These are phyloP conservation scores for Phenoliferia sp. DNA, from an alignment of 1,284 basidiomycete species.

Conservation along the genomic window DNA sequence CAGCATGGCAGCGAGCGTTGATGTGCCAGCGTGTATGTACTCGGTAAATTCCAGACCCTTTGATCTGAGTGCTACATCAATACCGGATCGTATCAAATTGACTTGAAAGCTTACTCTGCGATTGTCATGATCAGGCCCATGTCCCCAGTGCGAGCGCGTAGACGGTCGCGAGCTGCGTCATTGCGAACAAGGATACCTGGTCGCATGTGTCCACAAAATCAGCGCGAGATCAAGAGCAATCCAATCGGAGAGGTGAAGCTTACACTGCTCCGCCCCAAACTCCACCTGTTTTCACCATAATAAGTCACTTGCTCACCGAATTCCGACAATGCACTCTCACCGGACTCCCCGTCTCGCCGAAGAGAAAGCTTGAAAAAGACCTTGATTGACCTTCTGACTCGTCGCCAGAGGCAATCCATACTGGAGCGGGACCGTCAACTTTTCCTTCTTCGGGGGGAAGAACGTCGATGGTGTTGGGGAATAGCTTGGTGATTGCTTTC, in stretches of 20 bases:
- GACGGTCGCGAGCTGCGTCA: constrained; percentile 50
- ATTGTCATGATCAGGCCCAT: constrained; percentile 63
- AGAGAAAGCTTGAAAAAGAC: constrained; percentile 10
- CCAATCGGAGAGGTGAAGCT: not conserved
- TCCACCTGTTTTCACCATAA: not conserved
- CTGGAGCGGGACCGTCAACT: constrained; percentile 56
- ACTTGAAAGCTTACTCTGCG: not conserved
- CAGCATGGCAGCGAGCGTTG: too few species aligned
- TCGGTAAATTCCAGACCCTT: not conserved
- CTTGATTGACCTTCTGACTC: constrained; percentile 2
- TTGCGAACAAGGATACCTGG: constrained; percentile 59
- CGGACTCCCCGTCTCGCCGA: constrained; percentile 4
- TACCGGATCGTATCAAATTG: not conserved
- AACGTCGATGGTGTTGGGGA: constrained; percentile 61
- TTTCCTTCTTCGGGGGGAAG: constrained; percentile 57
- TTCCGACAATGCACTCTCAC: too few species aligned
- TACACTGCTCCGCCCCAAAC: not conserved
- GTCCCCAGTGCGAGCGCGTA: constrained; percentile 56
- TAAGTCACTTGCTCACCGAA: constrained; percentile 10
- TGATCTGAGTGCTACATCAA: not conserved
- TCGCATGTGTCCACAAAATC: not conserved
- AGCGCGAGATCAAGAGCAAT: constrained; percentile 55
- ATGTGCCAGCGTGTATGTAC: too few species aligned
- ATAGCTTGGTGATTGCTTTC: constrained; percentile 57
- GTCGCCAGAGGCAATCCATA: constrained; percentile 34